Base-by-base conservation (phyloP, 148 eudicot species). In the Diospyros lotus region DNA sequence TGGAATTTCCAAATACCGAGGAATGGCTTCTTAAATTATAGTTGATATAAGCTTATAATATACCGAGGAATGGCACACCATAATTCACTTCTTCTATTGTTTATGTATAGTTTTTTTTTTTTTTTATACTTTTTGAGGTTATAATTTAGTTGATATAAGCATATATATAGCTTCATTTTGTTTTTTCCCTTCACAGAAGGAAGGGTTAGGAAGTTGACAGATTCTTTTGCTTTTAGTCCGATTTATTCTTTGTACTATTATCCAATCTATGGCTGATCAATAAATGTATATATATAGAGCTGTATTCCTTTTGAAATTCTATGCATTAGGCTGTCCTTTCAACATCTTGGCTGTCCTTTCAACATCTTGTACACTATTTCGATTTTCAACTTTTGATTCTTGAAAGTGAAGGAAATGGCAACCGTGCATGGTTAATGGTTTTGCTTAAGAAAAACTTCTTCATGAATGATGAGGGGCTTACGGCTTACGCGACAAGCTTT, bases 241-340 rank as follows among this genome's bases (percentile, higher is more conserved):
- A 46, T 79, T 79, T 64, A 79, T 79, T 79, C 77, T 79, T 79
- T 79, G 76, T 73, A 58, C 28, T 59, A 56, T 68, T 54, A 28
- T 28, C n/a, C 66, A 41, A 55, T 42, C 60, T 64, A 58, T 58
- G 9, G 64, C 52, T 65, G 67, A 73, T 59, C 48, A 78, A 73
- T 73, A 60, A 56, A 73, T 66, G 69, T 68, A n/a, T 39, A 77
- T 54, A 44, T 63, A 64, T 4, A 70, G 46, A 52, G 59, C 45
- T 69, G 17, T 39, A 52, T 69, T 69, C 38, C 41, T 12, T 18
- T 38, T 69, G 46, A 28, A 28, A 28, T 28, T 9, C n/a, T 28
- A 51, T 40, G 58, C 53, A 8, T 69, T 69, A 3, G 17, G 38
- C 42, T 51, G 11, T 3, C 39, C 59, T 68, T 9, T 9, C 2